A percentile compares a stretch with the other conserved stretches of the same genome.
Evolutionary conservation across 495 filamentous ascomycete species (phyloP).

Genomic region (Podospora pseudocomata): DNA sequence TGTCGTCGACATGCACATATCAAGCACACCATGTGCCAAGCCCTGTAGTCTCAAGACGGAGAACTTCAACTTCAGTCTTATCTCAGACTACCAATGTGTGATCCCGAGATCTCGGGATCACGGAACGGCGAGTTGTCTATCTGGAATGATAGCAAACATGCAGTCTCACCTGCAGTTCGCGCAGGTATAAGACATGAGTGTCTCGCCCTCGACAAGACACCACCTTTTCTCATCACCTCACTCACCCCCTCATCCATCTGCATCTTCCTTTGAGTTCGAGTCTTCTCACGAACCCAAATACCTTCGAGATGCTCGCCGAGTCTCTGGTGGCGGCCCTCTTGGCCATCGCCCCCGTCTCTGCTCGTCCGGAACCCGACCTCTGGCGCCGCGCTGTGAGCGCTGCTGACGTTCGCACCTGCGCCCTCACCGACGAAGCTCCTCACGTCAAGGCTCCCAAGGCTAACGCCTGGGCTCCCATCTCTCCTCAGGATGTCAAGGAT

Average conservation of each 20-base stretch:
- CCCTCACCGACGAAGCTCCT: slow-evolving; percentile 19
- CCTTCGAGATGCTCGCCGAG: slow-evolving; percentile 13
- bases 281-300: background rate
- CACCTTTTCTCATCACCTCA: background rate
- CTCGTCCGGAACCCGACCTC: slow-evolving; percentile 19
- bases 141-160: background rate
- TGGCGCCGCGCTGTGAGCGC: slow-evolving; percentile 15
- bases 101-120: background rate
- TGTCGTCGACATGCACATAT: background rate
- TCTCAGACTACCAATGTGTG: background rate
- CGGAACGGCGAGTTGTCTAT: background rate
- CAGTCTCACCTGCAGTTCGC: background rate
- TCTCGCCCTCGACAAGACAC: slow-evolving; percentile 1
- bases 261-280: slow-evolving; percentile 1
- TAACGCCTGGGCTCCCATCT: slow-evolving; percentile 33
- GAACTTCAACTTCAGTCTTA: background rate
- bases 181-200: background rate
- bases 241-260: background rate
- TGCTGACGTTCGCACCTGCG: slow-evolving; percentile 9
- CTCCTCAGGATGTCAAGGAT: slow-evolving; percentile 26
- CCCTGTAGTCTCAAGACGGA: background rate
- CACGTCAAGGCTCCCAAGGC: slow-evolving; percentile 26
- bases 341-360: slow-evolving; percentile 10
- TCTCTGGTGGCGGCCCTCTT: slow-evolving; percentile 16
- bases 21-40: background rate